phyloP scores from a whole-genome alignment of 2,329 filamentous ascomycete genomes.

The Colletotrichum melonis region DNA sequence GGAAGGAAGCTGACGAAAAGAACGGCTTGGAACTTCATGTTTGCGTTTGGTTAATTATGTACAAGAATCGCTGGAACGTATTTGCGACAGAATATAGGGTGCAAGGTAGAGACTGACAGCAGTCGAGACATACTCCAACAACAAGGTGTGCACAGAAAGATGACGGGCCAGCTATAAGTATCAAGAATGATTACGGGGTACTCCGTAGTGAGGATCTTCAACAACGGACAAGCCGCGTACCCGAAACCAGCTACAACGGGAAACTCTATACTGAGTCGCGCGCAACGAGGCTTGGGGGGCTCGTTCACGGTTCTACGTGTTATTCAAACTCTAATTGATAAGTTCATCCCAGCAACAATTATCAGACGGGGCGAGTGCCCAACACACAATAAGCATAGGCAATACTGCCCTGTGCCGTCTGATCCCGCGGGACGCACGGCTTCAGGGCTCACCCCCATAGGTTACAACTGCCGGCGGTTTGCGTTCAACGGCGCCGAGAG shows the following conservation, averaged over 20 bases:
- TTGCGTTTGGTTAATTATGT: background rate
- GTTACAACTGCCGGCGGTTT: too few species aligned
- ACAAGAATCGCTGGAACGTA: background rate
- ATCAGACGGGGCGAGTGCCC: too few species aligned
- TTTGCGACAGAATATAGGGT: background rate
- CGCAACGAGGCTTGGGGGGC: background rate
- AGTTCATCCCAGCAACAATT: background rate
- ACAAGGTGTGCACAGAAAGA: background rate
- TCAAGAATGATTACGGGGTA: background rate
- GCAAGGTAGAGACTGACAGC: background rate
- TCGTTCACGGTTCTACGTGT: too few species aligned
- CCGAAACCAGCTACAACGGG: background rate
- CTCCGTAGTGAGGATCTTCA: background rate
- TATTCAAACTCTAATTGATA: background rate
- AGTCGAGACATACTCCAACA: background rate
- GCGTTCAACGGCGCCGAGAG: too few species aligned
- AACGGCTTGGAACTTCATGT: background rate
- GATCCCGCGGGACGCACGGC: too few species aligned
- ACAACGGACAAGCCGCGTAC: background rate
- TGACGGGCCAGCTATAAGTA: background rate
- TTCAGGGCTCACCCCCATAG: too few species aligned
- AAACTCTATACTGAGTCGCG: background rate
- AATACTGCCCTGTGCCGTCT: too few species aligned
- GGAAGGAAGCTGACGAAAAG: background rate
- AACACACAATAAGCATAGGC: too few species aligned